Evolutionary conservation across 306 rosid genomes (phyloP), one percentile per base, ranked within the genome.

Genomic region (Cicer chorassanicum): DNA sequence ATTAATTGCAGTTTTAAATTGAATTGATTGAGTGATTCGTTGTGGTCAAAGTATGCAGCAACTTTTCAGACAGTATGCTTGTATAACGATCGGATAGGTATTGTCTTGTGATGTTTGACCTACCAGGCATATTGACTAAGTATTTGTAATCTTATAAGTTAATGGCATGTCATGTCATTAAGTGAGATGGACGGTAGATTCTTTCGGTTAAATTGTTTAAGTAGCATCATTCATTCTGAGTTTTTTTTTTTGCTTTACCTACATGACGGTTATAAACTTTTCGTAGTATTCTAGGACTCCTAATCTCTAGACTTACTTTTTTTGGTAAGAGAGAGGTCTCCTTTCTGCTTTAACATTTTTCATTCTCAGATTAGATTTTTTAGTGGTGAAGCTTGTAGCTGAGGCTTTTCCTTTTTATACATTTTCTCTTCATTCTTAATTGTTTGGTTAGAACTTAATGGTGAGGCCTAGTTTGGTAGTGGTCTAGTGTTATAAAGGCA

Each of bases 391-490:
- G 54, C 56, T 40, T 62, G 55, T 9, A 24, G 13, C 56, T 21
- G 63, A 41, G 55, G 40, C 29, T 67, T 34, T 65, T 54, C 39
- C 54, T 11, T 71, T 49, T 74, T 68, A 48, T 40, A 10, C 29
- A 1, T 40, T 46, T 36, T 48, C 42, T 61, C 8, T 11, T 13
- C 11, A 13, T 38, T 73, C 66, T 57, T 44, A 39, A 34, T 62
- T 72, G 69, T 60, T 21, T 44, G 57, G 29, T 44, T 72, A 21
- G 61, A 66, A 65, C 39, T 46, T 12, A 73, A 69, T 49, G 57
- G 60, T n/a, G 43, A 15, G 70, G 49, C 59, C 45, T 55, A 61
- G 71, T 9, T 70, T 72, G 55, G 15, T 72, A 36, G 74, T 34
- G 21, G 14, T 76, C 55, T 41, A 40, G 65, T 51, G 38, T 11